Evolutionary conservation across 2,329 filamentous ascomycete species (phyloP).

Genomic region (Microascus cirrosus): DNA sequence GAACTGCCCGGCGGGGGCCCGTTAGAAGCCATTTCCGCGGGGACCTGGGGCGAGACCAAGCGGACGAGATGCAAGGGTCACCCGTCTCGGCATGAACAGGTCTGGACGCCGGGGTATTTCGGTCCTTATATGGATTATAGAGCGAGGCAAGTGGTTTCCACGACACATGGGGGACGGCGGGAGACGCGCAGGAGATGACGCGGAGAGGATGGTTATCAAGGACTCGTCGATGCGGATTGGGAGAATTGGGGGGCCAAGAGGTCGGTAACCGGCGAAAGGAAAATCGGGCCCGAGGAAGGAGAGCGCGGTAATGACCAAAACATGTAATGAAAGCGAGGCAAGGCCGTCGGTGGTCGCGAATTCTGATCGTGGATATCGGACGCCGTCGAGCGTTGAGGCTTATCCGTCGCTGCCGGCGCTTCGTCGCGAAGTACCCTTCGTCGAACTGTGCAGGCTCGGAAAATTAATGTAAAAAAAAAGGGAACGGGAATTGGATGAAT

Average conservation of each 20-base stretch:
- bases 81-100: background rate
- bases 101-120: background rate
- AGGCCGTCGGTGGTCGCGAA: background rate
- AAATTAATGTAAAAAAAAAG: conserved; percentile 7
- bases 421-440: background rate
- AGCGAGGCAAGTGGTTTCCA: background rate
- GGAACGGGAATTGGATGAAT: background rate
- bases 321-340: background rate
- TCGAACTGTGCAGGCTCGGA: conserved; percentile 6
- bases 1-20: conserved; percentile 4
- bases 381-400: background rate
- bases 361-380: background rate
- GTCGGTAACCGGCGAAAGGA: background rate
- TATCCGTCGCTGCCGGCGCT: background rate
- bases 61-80: background rate
- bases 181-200: background rate
- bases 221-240: background rate
- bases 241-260: background rate
- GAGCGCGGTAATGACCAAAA: background rate
- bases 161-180: conserved; percentile 1
- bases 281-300: background rate
- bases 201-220: background rate
- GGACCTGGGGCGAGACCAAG: background rate
- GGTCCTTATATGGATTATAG: background rate
- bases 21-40: background rate